phyloP scores from a whole-genome alignment of 805 yeast genomes.

The Pichia kluyveri region DNA sequence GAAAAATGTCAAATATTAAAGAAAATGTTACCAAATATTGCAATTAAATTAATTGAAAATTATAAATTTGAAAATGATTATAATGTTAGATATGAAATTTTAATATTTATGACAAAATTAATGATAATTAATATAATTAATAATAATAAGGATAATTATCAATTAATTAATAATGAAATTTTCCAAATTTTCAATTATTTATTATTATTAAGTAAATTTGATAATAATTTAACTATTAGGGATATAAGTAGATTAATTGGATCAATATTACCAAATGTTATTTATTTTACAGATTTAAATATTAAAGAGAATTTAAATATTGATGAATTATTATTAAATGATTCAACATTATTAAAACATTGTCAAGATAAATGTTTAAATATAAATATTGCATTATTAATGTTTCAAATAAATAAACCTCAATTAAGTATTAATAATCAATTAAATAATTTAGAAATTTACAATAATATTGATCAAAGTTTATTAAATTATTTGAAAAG shows the following conservation, averaged over 20 bases:
- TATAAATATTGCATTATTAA: constrained; percentile 21
- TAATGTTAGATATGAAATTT: constrained; percentile 58
- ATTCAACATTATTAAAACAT: constrained; percentile 2
- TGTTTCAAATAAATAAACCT: constrained; percentile 23
- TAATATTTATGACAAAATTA: constrained; percentile 68
- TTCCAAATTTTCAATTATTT: constrained; percentile 52
- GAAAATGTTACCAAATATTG: constrained; percentile 62
- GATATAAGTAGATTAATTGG: constrained; percentile 75
- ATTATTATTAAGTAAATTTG: constrained; percentile 62
- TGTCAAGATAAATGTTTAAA: constrained; percentile 17
- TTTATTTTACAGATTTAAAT: constrained; percentile 21
- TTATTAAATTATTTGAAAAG: not conserved
- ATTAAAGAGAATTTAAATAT: constrained; percentile 11
- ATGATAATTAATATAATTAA: constrained; percentile 45
- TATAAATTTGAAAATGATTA: constrained; percentile 44
- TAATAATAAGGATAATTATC: constrained; percentile 17
- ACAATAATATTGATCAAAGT: not conserved
- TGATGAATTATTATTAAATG: constrained; percentile 11
- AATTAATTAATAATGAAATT: constrained; percentile 27
- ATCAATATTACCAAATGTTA: constrained; percentile 41
- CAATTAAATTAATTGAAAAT: constrained; percentile 45
- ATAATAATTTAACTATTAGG: constrained; percentile 64
- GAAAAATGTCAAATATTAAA: constrained; percentile 4
- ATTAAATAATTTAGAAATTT: not conserved
- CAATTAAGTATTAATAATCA: constrained; percentile 10